Evolutionary conservation across 495 filamentous ascomycete species (phyloP).

Genomic region (Penicillium psychrofluorescens): DNA sequence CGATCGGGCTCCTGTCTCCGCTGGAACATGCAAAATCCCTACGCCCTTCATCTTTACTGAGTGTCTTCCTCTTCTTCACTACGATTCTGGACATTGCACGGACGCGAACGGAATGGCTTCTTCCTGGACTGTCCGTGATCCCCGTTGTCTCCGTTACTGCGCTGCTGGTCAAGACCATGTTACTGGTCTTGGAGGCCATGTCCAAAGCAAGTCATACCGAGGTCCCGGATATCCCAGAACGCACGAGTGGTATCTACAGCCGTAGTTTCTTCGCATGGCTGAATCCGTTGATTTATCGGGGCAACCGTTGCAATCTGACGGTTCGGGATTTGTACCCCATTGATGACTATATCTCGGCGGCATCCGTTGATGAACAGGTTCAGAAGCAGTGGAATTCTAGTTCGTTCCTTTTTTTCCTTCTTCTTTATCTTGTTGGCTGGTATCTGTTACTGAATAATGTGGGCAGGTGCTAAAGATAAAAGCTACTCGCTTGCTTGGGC

Average conservation of each 20-base stretch:
- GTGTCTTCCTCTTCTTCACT: slow-evolving; percentile 6
- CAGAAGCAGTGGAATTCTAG: slow-evolving; percentile 24
- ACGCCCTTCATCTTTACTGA: slow-evolving; percentile 12
- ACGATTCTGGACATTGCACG: slow-evolving; percentile 11
- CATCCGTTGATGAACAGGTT: slow-evolving; percentile 24
- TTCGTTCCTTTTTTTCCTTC: neutral
- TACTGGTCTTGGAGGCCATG: slow-evolving; percentile 44
- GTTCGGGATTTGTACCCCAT: slow-evolving; percentile 33
- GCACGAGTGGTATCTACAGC: slow-evolving; percentile 40
- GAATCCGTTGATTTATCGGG: slow-evolving; percentile 38
- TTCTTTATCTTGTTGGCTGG: neutral
- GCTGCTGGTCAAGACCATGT: slow-evolving; percentile 27
- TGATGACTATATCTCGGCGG: slow-evolving; percentile 27
- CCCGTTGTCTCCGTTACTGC: slow-evolving; percentile 12
- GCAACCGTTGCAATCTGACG: slow-evolving; percentile 34
- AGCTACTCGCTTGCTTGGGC: slow-evolving; percentile 29
- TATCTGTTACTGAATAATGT: slow-evolving; percentile 7
- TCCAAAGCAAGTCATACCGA: slow-evolving; percentile 5
- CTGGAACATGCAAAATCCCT: slow-evolving; percentile 15
- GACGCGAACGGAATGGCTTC: slow-evolving; percentile 11
- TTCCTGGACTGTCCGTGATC: slow-evolving; percentile 4
- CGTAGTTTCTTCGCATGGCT: slow-evolving; percentile 50
- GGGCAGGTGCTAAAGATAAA: slow-evolving; percentile 4
- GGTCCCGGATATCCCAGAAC: slow-evolving; percentile 39
- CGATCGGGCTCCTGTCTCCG: slow-evolving; percentile 7